These are phyloP conservation scores for Fusarium irregulare DNA, from an alignment of 2,329 filamentous ascomycete species.

Conservation along the genomic window DNA sequence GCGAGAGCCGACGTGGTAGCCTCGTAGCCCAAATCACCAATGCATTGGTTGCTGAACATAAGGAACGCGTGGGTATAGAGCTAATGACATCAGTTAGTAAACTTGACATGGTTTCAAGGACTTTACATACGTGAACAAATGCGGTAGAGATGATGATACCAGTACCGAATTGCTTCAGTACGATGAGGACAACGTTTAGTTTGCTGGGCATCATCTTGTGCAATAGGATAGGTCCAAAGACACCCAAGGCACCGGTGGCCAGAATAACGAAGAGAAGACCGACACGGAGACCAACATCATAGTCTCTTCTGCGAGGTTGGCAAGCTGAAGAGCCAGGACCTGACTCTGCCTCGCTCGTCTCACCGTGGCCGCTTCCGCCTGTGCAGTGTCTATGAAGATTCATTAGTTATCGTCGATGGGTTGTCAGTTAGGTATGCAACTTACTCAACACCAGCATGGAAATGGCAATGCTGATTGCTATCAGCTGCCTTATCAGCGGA, in stretches of 20 bases:
- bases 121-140: slow-evolving; percentile 69
- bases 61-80: slow-evolving; percentile 78
- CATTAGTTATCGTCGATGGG: not conserved
- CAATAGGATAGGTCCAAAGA: slow-evolving; percentile 75
- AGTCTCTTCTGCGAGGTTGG: slow-evolving; percentile 61
- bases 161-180: slow-evolving; percentile 80
- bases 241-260: slow-evolving; percentile 74
- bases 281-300: slow-evolving; percentile 75
- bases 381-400: slow-evolving; percentile 65
- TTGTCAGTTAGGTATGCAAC: slow-evolving; percentile 41
- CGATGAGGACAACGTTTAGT: slow-evolving; percentile 63
- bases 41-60: slow-evolving; percentile 78
- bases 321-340: slow-evolving; percentile 56
- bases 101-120: not conserved
- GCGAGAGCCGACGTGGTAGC: slow-evolving; percentile 75
- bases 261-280: slow-evolving; percentile 80
- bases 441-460: slow-evolving; percentile 80
- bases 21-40: slow-evolving; percentile 75
- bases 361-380: slow-evolving; percentile 55
- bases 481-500: slow-evolving; percentile 12
- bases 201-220: slow-evolving; percentile 66
- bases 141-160: slow-evolving; percentile 79
- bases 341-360: slow-evolving; percentile 21
- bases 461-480: slow-evolving; percentile 69
- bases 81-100: slow-evolving; percentile 52